Conservation (phyloP, 2,329 filamentous ascomycete species). For the Atkinsonella hypoxylon region DNA sequence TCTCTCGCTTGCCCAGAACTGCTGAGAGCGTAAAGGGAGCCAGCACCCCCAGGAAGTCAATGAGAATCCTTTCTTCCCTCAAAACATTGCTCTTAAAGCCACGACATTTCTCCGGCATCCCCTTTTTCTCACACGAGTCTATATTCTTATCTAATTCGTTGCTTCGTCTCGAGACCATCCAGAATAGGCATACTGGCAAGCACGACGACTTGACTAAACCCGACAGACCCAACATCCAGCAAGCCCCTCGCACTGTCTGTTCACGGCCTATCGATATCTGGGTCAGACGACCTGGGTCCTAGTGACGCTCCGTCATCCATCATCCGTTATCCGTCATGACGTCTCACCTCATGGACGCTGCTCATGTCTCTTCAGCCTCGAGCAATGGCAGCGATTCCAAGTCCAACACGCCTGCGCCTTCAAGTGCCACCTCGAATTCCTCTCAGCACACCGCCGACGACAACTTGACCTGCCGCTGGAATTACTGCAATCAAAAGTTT, state of each 20-base stretch:
- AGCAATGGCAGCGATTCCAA: conserved; percentile 34
- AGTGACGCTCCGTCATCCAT: conserved; percentile 5
- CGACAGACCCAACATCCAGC: not conserved
- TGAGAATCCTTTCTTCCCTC: conserved; percentile 1
- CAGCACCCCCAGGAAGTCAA: conserved; percentile 13
- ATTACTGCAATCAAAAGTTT: conserved; percentile 47
- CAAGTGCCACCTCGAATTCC: conserved; percentile 33
- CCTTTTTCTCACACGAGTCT: not conserved
- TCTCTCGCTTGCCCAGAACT: conserved; percentile 21
- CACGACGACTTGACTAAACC: not conserved
- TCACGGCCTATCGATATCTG: not conserved
- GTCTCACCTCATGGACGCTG: conserved; percentile 17
- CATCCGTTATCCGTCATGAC: conserved; percentile 17
- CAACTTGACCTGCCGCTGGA: conserved; percentile 49
- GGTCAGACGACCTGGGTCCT: conserved; percentile 6
- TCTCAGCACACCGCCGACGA: conserved; percentile 36
- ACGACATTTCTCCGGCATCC: not conserved
- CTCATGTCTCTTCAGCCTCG: conserved; percentile 11
- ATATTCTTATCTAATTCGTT: not conserved
- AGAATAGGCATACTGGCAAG: not conserved
- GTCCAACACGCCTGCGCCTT: conserved; percentile 40
- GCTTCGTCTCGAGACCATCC: not conserved
- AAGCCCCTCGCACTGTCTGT: not conserved
- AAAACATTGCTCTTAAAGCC: not conserved
- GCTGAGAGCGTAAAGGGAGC: conserved; percentile 26